A percentile compares a stretch with the other conserved stretches of the same genome.
These are phyloP conservation scores for Xylaria sp. DNA, from an alignment of 2,329 filamentous ascomycete species.

Conservation along the genomic window DNA sequence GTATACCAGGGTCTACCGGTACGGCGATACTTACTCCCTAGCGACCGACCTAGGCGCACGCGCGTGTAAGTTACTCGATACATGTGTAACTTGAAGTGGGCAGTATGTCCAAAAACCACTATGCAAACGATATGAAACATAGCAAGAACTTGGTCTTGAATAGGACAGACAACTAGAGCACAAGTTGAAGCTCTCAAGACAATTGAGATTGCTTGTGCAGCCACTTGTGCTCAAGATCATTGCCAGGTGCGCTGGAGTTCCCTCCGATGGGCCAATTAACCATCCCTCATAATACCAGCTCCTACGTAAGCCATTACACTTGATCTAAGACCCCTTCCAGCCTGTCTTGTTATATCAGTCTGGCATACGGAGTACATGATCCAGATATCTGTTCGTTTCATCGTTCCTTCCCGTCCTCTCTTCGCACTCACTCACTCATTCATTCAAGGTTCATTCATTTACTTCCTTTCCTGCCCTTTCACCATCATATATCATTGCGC, in stretches of 20 bases:
- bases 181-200: slow-evolving; percentile 4
- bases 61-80: too few relatives aligned
- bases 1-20: too few relatives aligned
- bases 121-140: not conserved
- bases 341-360: not conserved
- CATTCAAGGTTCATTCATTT: not conserved
- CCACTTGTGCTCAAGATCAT: slow-evolving; percentile 1
- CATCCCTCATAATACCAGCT: not conserved
- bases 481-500: not conserved
- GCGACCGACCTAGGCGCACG: too few relatives aligned
- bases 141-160: not conserved
- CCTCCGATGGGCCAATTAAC: not conserved
- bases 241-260: slow-evolving; percentile 12
- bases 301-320: slow-evolving; percentile 15
- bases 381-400: not conserved
- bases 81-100: too few relatives aligned
- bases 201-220: slow-evolving; percentile 30
- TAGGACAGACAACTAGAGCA: not conserved
- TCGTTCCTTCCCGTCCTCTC: not conserved
- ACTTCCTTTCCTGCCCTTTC: not conserved
- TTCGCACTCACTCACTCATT: too few relatives aligned
- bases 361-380: not conserved
- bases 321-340: not conserved
- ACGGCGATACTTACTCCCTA: too few relatives aligned
- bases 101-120: not conserved